Evolutionary conservation across 2,329 filamentous ascomycete genomes (phyloP).

Genomic region (Scolecobasidium constrictum): DNA sequence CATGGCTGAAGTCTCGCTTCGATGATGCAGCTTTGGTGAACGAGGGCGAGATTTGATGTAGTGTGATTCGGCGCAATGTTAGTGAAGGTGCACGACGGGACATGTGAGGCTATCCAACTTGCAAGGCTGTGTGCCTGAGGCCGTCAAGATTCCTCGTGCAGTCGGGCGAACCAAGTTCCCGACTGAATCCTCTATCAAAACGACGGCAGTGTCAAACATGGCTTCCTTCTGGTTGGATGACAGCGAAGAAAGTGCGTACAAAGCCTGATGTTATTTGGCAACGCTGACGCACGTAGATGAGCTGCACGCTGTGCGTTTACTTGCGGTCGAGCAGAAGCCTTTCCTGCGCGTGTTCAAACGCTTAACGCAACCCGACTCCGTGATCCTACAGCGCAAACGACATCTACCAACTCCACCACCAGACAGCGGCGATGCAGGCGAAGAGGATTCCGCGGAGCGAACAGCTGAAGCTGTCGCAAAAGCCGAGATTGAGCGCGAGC

Average conservation of each 20-base stretch:
- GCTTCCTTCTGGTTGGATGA: conserved; percentile 45
- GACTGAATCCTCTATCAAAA: no score
- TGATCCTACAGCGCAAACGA: conserved; percentile 47
- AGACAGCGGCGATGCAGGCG: conserved; percentile 39
- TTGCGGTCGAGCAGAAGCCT: conserved; percentile 84
- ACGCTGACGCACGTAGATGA: conserved; percentile 58
- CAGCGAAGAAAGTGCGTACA: conserved; percentile 47
- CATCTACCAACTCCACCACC: conserved; percentile 56
- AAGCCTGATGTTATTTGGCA: neutral
- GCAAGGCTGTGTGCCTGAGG: no score
- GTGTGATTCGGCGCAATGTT: no score
- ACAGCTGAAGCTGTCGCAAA: conserved; percentile 29
- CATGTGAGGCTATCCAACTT: no score
- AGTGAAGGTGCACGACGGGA: no score
- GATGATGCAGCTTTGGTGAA: no score
- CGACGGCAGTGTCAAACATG: no score
- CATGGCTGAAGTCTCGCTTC: no score
- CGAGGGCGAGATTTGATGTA: no score
- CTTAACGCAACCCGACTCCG: conserved; percentile 56
- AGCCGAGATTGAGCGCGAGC: conserved; percentile 42
- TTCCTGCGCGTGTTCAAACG: conserved; percentile 83
- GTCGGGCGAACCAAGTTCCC: no score
- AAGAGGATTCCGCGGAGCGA: conserved; percentile 28
- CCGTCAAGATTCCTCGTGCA: no score
- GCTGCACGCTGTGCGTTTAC: conserved; percentile 75